Evolutionary conservation across 2,329 filamentous ascomycete genomes (phyloP).

Genomic region (Cladosporium sp.): DNA sequence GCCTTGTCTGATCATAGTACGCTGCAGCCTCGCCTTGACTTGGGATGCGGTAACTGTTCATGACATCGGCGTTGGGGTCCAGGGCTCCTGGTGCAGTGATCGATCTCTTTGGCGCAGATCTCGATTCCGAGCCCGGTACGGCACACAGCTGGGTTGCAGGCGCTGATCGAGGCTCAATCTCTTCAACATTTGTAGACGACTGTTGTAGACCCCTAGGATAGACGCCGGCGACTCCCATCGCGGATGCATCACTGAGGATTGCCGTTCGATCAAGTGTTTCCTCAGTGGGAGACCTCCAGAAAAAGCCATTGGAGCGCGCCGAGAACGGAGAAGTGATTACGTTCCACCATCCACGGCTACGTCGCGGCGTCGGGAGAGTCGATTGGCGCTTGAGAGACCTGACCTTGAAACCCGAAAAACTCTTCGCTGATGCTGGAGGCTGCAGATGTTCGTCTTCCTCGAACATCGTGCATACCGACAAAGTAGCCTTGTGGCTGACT

Average conservation of each 20-base stretch:
- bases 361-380: constrained; percentile 54
- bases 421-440: constrained; percentile 37
- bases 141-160: not conserved
- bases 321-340: constrained; percentile 70
- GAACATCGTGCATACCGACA: constrained; percentile 66
- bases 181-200: not conserved
- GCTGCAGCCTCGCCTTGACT: constrained; percentile 36
- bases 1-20: constrained; percentile 33
- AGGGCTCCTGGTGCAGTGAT: constrained; percentile 33
- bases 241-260: constrained; percentile 28
- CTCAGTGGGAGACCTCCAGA: constrained; percentile 31
- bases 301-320: constrained; percentile 25
- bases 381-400: constrained; percentile 33
- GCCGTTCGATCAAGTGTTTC: constrained; percentile 20
- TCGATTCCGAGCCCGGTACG: not conserved
- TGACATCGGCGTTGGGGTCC: constrained; percentile 13
- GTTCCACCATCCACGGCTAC: constrained; percentile 75
- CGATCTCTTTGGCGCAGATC: constrained; percentile 26
- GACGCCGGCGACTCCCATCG: constrained; percentile 23
- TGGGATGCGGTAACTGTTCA: constrained; percentile 36
- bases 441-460: constrained; percentile 60
- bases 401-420: not conserved
- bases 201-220: not conserved
- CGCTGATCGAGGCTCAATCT: not conserved
- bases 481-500: constrained; percentile 36